Evolutionary conservation across 768 basidiomycete genomes (phyloP).

Genomic region (Lactarius sanguifluus): DNA sequence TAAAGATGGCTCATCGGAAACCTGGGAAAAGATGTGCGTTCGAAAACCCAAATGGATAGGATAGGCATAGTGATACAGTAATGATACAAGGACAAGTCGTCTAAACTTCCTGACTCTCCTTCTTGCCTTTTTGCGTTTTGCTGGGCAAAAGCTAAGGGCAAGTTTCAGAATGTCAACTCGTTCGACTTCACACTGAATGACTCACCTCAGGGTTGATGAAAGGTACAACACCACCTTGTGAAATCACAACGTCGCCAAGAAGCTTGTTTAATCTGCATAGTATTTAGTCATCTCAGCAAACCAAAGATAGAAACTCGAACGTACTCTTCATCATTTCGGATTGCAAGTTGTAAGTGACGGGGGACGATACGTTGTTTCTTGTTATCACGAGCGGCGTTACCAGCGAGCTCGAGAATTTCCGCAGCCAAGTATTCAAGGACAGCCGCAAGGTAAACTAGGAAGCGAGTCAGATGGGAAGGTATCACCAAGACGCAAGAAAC

Average conservation of each 20-base stretch:
- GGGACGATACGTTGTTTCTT: conserved; percentile 94
- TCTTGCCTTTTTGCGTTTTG: conserved; percentile 56
- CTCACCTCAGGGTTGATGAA: conserved; percentile 53
- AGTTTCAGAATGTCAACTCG: not conserved
- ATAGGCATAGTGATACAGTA: conserved; percentile 24
- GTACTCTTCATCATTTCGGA: conserved; percentile 87
- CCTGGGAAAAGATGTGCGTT: too few relatives aligned
- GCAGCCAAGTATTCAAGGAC: conserved; percentile 91
- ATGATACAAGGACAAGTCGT: conserved; percentile 21
- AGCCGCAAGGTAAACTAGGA: conserved; percentile 78
- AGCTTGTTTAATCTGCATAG: conserved; percentile 65
- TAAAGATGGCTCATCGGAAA: not conserved
- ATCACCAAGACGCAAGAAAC: not conserved
- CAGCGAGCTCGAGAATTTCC: conserved; percentile 90
- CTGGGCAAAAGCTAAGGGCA: conserved; percentile 40
- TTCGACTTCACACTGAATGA: not conserved
- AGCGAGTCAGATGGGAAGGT: conserved; percentile 11
- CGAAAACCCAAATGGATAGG: conserved; percentile 11
- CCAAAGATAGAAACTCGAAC: not conserved
- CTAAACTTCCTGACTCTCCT: conserved; percentile 50
- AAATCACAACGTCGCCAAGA: conserved; percentile 84
- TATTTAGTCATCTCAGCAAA: not conserved
- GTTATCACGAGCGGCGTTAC: conserved; percentile 78
- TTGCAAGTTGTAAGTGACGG: conserved; percentile 87
- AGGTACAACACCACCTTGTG: conserved; percentile 86